A percentile compares a stretch with the other conserved stretches of the same genome.
Conservation (phyloP, 352 stramenopile species). For the Nothophytophthora sp. region DNA sequence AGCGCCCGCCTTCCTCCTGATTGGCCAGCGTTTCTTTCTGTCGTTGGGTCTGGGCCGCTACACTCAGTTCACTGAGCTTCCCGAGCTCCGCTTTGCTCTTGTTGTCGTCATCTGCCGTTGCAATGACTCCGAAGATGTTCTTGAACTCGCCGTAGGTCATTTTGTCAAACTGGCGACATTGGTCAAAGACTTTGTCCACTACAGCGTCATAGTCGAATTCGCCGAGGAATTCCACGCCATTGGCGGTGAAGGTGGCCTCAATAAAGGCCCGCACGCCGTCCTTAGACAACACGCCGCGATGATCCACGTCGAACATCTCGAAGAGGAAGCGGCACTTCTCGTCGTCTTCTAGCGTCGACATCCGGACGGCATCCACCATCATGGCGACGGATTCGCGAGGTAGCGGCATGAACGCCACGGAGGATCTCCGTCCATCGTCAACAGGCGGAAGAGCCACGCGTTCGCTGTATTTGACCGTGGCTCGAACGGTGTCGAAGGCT, state of each 20-base stretch:
- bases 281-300: slow-evolving; percentile 41
- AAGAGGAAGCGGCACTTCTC: slow-evolving; percentile 68
- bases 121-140: slow-evolving; percentile 34
- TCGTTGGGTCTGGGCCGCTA: not conserved
- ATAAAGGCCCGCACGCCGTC: slow-evolving; percentile 61
- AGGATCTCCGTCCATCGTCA: slow-evolving; percentile 15
- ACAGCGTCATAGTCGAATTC: slow-evolving; percentile 50
- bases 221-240: slow-evolving; percentile 57
- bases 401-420: slow-evolving; percentile 30
- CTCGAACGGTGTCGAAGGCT: slow-evolving; percentile 34
- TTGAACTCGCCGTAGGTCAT: slow-evolving; percentile 67
- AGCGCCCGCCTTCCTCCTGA: slow-evolving; percentile 14
- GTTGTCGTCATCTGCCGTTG: slow-evolving; percentile 25
- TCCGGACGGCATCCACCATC: slow-evolving; percentile 58
- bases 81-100: slow-evolving; percentile 18
- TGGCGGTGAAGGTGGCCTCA: slow-evolving; percentile 50
- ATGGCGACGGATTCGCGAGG: slow-evolving; percentile 60
- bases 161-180: slow-evolving; percentile 33
- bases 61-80: slow-evolving; percentile 2
- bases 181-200: slow-evolving; percentile 52
- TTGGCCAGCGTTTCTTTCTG: slow-evolving; percentile 10
- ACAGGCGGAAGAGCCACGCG: not conserved
- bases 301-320: slow-evolving; percentile 62
- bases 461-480: slow-evolving; percentile 9
- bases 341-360: slow-evolving; percentile 46